Evolutionary conservation across 1,284 basidiomycete genomes (phyloP), one percentile per base, ranked within the genome.

Genomic region (Malassezia sp.): DNA sequence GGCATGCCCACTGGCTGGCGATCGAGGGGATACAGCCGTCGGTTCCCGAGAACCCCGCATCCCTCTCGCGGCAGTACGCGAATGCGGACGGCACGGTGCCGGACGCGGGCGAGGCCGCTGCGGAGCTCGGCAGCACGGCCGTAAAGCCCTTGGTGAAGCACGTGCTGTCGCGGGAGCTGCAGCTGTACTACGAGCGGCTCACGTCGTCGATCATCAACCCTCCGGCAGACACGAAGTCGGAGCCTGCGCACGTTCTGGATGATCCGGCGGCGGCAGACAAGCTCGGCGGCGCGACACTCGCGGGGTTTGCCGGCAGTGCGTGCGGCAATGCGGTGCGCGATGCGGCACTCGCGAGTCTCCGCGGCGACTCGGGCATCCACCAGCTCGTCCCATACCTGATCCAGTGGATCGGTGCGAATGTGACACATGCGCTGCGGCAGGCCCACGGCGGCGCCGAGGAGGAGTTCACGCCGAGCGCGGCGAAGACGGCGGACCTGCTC

Each of bases 1-100:
- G 67, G 67, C 60, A 60, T 23, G 65, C 67, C 14, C 91, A 97
- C 70, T 97, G 91, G 93, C 77, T 99, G 18, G 90, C 91, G 0
- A 87, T 97, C 20, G 91, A 99, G 67, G 91, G 93, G 28, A 85
- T 99, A 3, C 91, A 97, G 67, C 91, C 93, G 0, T 79, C 90
- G 14, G 85, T 95, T 32, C 87, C 89, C 5, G 89, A 97, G 71
- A 99, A 97, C 66, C 93, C 93, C 0, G 83, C 87, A 1, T 74
- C 70, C 12, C 42, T 54, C 4, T 52, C 56, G 0, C 27, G 39
- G 12, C 39, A 41, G n/a, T 22, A 38, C 7, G 42, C 27, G n/a
- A 46, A 53, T 5, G 57, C 56, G 2, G 52, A 58, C 7, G 56
- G 50, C 9, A 15, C 44, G 5, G 33, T 42, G 9, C 35, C 52